These are phyloP conservation scores for Dactylellina leptospora DNA, from an alignment of 2,329 filamentous ascomycete species.

Conservation along the genomic window DNA sequence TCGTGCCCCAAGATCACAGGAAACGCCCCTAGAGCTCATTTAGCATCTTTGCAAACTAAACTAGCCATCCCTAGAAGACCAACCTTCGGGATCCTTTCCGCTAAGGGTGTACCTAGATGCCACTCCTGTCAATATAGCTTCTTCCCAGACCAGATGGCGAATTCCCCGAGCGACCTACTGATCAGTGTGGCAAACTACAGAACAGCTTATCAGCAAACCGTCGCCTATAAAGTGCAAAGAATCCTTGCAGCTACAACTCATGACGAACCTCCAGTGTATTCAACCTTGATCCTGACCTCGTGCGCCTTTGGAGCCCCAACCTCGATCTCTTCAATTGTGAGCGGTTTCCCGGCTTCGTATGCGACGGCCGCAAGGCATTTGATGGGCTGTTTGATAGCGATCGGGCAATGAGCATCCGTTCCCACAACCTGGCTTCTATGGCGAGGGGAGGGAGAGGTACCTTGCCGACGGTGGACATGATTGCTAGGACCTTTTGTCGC, in stretches of 20 bases:
- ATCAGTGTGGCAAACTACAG: slow-evolving; percentile 90
- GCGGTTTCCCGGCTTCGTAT: slow-evolving; percentile 92
- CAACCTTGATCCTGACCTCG: slow-evolving; percentile 95
- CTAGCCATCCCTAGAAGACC: background rate
- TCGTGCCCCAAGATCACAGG: slow-evolving; percentile 89
- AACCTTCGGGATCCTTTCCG: slow-evolving; percentile 93
- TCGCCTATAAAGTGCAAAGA: background rate
- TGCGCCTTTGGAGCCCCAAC: slow-evolving; percentile 86
- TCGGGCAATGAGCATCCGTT: slow-evolving; percentile 9
- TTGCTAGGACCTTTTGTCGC: too few species aligned
- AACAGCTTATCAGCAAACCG: slow-evolving; percentile 1
- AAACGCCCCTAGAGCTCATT: slow-evolving; percentile 61
- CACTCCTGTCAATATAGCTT: slow-evolving; percentile 4
- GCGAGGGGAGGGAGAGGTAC: slow-evolving; percentile 59
- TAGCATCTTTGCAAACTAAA: background rate
- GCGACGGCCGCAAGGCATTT: slow-evolving; percentile 97
- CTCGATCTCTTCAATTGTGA: slow-evolving; percentile 90
- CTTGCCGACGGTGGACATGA: slow-evolving; percentile 65
- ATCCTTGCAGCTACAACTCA: background rate
- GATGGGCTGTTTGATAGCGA: slow-evolving; percentile 72
- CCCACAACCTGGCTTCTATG: background rate
- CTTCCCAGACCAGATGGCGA: too few species aligned
- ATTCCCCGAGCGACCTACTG: slow-evolving; percentile 58
- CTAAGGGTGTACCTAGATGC: slow-evolving; percentile 85
- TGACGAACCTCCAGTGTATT: slow-evolving; percentile 77